These are phyloP conservation scores for Vigna hirtella DNA, from an alignment of 306 rosid genomes.

Conservation along the genomic window DNA sequence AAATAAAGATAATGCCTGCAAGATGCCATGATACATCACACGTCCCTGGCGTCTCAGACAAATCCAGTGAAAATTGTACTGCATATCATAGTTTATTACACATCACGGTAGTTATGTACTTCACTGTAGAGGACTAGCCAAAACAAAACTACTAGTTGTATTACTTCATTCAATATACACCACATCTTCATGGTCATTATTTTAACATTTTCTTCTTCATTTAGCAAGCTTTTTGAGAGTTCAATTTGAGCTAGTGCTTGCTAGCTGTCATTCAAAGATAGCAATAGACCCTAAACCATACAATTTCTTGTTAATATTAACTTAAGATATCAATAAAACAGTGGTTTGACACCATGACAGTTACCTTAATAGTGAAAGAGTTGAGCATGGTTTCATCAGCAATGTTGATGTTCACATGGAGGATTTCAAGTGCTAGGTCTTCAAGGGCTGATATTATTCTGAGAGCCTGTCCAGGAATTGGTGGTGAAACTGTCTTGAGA, in stretches of 20 bases:
- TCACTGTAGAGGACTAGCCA: conserved; percentile 9
- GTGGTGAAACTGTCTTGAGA: conserved; percentile 69
- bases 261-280: neutral
- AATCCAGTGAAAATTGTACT: conserved; percentile 31
- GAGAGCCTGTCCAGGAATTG: conserved; percentile 73
- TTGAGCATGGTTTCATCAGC: conserved; percentile 66
- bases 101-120: conserved; percentile 5
- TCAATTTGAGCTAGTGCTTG: neutral
- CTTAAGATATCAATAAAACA: neutral
- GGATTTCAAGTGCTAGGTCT: conserved; percentile 73
- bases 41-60: conserved; percentile 24
- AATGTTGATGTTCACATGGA: conserved; percentile 58
- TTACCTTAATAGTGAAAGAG: conserved; percentile 87
- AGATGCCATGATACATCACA: conserved; percentile 18
- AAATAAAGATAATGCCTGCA: conserved; percentile 1
- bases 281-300: too few relatives aligned
- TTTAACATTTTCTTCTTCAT: neutral
- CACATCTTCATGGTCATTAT: neutral
- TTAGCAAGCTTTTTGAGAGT: neutral
- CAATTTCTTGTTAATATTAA: neutral
- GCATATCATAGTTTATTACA: conserved; percentile 30
- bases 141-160: neutral
- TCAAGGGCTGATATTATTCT: conserved; percentile 73
- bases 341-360: neutral
- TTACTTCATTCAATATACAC: conserved; percentile 17